Base-by-base conservation (phyloP, 495 filamentous ascomycete species). In the Xylaria intraflava region DNA sequence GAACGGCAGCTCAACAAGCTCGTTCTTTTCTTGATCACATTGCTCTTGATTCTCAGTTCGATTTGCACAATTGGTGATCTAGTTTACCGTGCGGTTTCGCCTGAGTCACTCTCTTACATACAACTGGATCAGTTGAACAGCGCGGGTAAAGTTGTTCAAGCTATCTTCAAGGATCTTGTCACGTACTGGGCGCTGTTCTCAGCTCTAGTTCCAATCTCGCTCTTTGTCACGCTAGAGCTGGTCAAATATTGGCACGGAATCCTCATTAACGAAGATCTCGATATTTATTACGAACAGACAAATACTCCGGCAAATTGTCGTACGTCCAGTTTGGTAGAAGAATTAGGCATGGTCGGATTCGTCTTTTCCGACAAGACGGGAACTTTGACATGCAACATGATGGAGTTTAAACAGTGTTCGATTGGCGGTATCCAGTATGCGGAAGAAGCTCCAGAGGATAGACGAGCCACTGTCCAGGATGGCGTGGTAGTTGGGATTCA, bases 121-220 rank as follows among this genome's bases (percentile, higher is more conserved):
- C 71, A 81, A 51, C 80, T 89, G 56, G 78, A 81, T 17, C 38
- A 58, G 17, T 63, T 76, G 42, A 41, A 54, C 39, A 46, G 60
- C 11, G 68, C 74, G 35, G 55, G 61, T 42, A 80, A 82, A 29
- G 72, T 82, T 12, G 88, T 85, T 2, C 80, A 80, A 55, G 87
- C 92, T 62, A 96, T 98, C 67, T 86, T 95, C 69, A 84, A 87
- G 59, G 94, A 98, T 68, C 87, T 98, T 50, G 87, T 96, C 67
- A 98, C 93, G 5, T 96, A 96, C 67, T 98, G 93, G 93, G 91
- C 97, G 9, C 75, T 98, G n/a, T 98, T 95, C 67, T 97, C 93
- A 9, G 90, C 95, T 54, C 72, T 98, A 49, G 92, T 98, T 50
- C 93, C 93, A 12, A 97, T 98, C 65, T 95, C 90, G 31, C 84